Percentiles rank a stretch among this genome's conserved stretches.
phyloP scores from a whole-genome alignment of 2,329 filamentous ascomycete species.

The Colletotrichum magnum region DNA sequence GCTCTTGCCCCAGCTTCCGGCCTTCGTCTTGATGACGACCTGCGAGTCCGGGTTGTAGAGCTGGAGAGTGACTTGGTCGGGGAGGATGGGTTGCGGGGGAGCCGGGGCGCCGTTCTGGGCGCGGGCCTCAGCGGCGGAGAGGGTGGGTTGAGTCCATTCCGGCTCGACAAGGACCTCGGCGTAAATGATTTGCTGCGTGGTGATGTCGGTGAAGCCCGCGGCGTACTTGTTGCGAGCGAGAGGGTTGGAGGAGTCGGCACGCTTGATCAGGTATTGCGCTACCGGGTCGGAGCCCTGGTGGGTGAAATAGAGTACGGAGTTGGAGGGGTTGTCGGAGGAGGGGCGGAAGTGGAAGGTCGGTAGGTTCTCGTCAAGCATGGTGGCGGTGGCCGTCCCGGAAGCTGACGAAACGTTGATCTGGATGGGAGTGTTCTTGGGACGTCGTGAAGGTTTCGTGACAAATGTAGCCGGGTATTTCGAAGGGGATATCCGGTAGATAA shows the following conservation, averaged over 20 bases:
- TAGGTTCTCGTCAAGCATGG: constrained; percentile 95
- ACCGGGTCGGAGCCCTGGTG: constrained; percentile 85
- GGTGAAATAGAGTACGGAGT: constrained; percentile 71
- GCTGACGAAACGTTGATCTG: constrained; percentile 2
- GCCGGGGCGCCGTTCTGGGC: constrained; percentile 74
- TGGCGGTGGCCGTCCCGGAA: constrained; percentile 36
- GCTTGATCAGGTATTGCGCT: constrained; percentile 85
- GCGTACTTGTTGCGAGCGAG: constrained; percentile 87
- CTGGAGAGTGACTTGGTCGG: constrained; percentile 84
- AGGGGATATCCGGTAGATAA: constrained; percentile 2
- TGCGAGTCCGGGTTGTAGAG: constrained; percentile 96
- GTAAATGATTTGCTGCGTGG: constrained; percentile 84
- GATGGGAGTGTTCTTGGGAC: background rate
- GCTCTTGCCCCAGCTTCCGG: constrained; percentile 84
- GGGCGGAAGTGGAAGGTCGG: constrained; percentile 76
- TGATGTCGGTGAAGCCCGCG: constrained; percentile 86
- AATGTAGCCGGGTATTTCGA: background rate
- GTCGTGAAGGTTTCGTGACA: background rate
- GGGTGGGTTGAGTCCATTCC: constrained; percentile 85
- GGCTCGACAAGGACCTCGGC: constrained; percentile 89
- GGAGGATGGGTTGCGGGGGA: constrained; percentile 77
- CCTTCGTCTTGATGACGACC: constrained; percentile 77
- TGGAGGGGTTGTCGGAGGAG: constrained; percentile 66
- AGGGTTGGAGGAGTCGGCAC: constrained; percentile 79
- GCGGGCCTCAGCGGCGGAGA: constrained; percentile 86